Evolutionary conservation across 2,329 filamentous ascomycete genomes (phyloP).

Genomic region (Lecanicillium sp.): DNA sequence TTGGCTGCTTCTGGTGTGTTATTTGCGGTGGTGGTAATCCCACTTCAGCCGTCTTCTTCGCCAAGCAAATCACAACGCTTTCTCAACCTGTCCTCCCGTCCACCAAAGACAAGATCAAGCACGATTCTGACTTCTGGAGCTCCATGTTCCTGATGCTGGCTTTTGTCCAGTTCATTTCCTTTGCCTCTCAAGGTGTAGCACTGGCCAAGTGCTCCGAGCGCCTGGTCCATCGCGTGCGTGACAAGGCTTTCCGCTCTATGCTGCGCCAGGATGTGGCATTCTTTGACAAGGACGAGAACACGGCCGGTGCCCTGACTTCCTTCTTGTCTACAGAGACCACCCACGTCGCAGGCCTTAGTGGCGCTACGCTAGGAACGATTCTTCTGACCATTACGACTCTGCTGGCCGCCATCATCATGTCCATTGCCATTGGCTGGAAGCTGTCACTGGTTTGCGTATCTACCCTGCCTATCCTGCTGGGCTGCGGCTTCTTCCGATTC

Average conservation of each 20-base stretch:
- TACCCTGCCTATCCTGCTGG: slow-evolving; percentile 68
- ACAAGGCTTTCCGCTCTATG: slow-evolving; percentile 77
- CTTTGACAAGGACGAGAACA: slow-evolving; percentile 86
- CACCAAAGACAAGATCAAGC: slow-evolving; percentile 50
- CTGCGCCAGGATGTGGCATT: slow-evolving; percentile 88
- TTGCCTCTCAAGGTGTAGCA: slow-evolving; percentile 58
- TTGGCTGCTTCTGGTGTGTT: slow-evolving; percentile 65
- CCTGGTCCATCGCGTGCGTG: slow-evolving; percentile 74
- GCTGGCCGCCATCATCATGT: slow-evolving; percentile 61
- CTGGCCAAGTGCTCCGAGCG: slow-evolving; percentile 85
- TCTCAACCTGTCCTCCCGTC: slow-evolving; percentile 41
- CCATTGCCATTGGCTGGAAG: slow-evolving; percentile 79
- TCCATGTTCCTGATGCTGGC: slow-evolving; percentile 84
- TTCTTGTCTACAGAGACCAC: slow-evolving; percentile 88
- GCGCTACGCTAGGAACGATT: slow-evolving; percentile 79
- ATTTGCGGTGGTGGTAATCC: slow-evolving; percentile 79
- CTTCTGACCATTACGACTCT: slow-evolving; percentile 76
- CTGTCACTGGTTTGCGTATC: slow-evolving; percentile 75
- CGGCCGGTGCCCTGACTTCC: slow-evolving; percentile 77
- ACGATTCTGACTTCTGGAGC: slow-evolving; percentile 77
- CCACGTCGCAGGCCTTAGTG: slow-evolving; percentile 79
- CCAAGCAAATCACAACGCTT: slow-evolving; percentile 74
- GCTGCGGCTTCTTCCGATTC: slow-evolving; percentile 82
- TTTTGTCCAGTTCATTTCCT: slow-evolving; percentile 63
- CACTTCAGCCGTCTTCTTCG: slow-evolving; percentile 66